These are phyloP conservation scores for Uronychia setigera DNA, from an alignment of 73 alveolate genomes.

Conservation along the genomic window DNA sequence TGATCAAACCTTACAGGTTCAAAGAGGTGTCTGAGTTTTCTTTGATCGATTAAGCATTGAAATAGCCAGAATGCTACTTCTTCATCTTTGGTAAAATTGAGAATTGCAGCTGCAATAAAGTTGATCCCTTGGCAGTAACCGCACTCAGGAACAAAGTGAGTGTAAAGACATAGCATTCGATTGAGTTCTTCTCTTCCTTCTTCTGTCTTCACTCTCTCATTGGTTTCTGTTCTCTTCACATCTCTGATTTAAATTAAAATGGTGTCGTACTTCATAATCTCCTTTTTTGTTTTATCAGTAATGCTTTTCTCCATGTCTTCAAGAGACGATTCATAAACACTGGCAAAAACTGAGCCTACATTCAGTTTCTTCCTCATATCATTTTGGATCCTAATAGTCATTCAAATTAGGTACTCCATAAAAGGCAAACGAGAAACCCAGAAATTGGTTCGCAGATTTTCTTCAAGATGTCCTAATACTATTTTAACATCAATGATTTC, in stretches of 20 bases:
- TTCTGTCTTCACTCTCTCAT: constrained; percentile 54
- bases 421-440: background rate
- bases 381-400: background rate
- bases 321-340: background rate
- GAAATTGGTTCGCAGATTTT: background rate
- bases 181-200: constrained; percentile 63
- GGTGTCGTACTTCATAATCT: background rate
- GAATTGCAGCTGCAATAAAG: constrained; percentile 76
- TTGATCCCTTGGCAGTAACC: constrained; percentile 94
- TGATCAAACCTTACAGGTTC: background rate
- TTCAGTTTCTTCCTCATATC: background rate
- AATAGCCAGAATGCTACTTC: constrained; percentile 84
- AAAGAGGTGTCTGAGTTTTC: background rate
- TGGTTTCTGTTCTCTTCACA: constrained; percentile 74
- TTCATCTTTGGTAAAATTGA: constrained; percentile 71
- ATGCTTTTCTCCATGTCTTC: background rate
- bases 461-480: background rate
- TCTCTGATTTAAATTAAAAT: no score
- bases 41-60: constrained; percentile 50
- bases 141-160: constrained; percentile 76
- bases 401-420: background rate
- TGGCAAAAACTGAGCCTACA: background rate
- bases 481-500: background rate
- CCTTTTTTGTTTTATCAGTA: background rate
- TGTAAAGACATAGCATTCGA: constrained; percentile 55